A percentile compares a stretch with the other conserved stretches of the same genome.
Conservation (phyloP, 164 flowering plant species). For the Umbilicus rupestris region DNA sequence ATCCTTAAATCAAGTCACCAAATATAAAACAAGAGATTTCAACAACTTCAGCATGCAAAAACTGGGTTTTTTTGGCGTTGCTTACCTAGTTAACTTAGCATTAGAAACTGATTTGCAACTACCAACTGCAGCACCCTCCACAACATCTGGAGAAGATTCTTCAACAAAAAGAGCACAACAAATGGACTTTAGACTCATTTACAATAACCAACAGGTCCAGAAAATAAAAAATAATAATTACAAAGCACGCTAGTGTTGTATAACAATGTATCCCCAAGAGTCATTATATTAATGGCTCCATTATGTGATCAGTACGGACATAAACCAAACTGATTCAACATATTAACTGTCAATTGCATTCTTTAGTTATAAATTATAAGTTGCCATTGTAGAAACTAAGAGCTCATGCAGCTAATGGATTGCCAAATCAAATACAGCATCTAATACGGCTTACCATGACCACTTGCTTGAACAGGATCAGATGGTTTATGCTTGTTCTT, state of each 20-base stretch:
- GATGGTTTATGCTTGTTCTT: constrained; percentile 1
- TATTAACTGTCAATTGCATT: neutral
- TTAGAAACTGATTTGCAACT: neutral
- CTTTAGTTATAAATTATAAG: neutral
- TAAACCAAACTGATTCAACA: neutral
- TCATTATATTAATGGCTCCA: neutral
- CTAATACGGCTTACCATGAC: neutral
- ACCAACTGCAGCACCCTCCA: neutral
- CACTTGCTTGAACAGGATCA: neutral
- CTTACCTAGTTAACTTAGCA: constrained; percentile 1
- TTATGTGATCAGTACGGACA: neutral
- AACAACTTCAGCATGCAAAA: neutral
- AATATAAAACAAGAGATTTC: neutral
- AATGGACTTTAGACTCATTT: neutral
- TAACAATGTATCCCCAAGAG: neutral
- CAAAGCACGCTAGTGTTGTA: neutral
- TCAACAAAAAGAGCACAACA: neutral
- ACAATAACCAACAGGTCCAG: neutral
- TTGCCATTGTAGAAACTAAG: neutral
- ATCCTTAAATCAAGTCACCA: neutral
- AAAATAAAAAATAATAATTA: neutral
- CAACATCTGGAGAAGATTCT: neutral
- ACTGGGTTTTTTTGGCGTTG: neutral
- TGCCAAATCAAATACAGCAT: neutral
- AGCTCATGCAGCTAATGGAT: neutral